Conservation (phyloP, 179 eudicot genomes). For the Silene noctiflora region DNA sequence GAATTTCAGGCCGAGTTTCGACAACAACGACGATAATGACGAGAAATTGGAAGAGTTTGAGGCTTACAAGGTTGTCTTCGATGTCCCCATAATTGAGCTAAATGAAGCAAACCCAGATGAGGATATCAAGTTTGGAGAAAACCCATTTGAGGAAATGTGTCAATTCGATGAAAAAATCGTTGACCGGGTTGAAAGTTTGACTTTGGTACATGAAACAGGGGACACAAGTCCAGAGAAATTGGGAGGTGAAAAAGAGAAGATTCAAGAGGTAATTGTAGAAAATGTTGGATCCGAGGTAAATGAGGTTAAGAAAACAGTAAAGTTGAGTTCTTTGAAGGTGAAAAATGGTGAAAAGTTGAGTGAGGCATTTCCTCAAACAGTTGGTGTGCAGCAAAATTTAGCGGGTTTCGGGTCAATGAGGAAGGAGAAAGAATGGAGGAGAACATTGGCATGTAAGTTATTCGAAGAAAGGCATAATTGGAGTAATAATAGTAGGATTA, state of each 20-base stretch:
- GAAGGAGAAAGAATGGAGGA: slow-evolving; percentile 79
- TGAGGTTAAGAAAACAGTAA: slow-evolving; percentile 16
- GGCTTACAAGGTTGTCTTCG: slow-evolving; percentile 45
- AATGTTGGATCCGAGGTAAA: slow-evolving; percentile 29
- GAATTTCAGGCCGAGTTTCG: slow-evolving; percentile 17
- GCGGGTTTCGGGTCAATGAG: slow-evolving; percentile 75
- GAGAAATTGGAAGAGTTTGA: slow-evolving; percentile 40
- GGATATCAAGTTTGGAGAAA: slow-evolving; percentile 19
- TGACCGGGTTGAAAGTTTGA: slow-evolving; percentile 23
- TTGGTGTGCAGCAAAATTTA: slow-evolving; percentile 25
- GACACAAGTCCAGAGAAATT: slow-evolving; percentile 23
- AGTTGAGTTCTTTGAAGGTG: slow-evolving; percentile 8
- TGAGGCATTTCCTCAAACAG: slow-evolving; percentile 26
- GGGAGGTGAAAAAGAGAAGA: slow-evolving; percentile 17
- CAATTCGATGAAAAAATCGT: slow-evolving; percentile 7
- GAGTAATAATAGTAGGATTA: slow-evolving; percentile 15
- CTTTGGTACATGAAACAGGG: slow-evolving; percentile 18
- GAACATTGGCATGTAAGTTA: slow-evolving; percentile 80
- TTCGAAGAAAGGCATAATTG: slow-evolving; percentile 69
- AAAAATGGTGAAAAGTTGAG: slow-evolving; percentile 10
- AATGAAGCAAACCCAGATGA: slow-evolving; percentile 25
- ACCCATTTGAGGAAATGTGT: slow-evolving; percentile 6
- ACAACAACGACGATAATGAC: slow-evolving; percentile 9
- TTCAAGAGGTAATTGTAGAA: slow-evolving; percentile 17
- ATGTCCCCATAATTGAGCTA: slow-evolving; percentile 29